These are phyloP conservation scores for Alternaria alternata DNA, from an alignment of 2,329 filamentous ascomycete genomes.

Conservation along the genomic window DNA sequence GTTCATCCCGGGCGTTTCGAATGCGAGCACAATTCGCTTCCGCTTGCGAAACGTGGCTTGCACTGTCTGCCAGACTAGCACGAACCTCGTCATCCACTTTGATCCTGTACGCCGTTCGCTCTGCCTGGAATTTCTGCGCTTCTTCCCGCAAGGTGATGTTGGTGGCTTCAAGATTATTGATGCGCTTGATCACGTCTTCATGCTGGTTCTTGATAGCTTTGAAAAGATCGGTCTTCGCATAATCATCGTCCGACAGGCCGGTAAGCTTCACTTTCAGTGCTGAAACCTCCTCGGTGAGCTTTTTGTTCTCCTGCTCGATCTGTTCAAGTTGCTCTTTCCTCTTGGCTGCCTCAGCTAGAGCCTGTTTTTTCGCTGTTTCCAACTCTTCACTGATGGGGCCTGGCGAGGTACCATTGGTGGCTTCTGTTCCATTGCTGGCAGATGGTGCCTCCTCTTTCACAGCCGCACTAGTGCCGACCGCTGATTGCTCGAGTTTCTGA, in stretches of 20 bases:
- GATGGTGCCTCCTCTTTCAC: constrained; percentile 53
- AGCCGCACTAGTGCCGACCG: constrained; percentile 49
- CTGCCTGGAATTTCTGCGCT: constrained; percentile 82
- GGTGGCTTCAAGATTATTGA: constrained; percentile 89
- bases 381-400: constrained; percentile 70
- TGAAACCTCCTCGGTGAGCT: constrained; percentile 79
- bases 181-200: constrained; percentile 88
- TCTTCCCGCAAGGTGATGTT: constrained; percentile 87
- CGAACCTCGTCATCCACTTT: constrained; percentile 85
- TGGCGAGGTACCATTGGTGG: constrained; percentile 66
- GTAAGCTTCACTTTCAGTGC: constrained; percentile 73
- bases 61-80: constrained; percentile 75
- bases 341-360: constrained; percentile 76
- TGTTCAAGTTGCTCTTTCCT: constrained; percentile 89
- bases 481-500: constrained; percentile 90
- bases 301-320: constrained; percentile 78
- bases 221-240: constrained; percentile 90
- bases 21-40: constrained; percentile 89
- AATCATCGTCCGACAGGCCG: constrained; percentile 88
- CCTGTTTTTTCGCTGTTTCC: constrained; percentile 79
- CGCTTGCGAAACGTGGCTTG: constrained; percentile 79
- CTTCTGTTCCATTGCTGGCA: constrained; percentile 59
- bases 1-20: constrained; percentile 82
- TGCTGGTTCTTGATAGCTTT: constrained; percentile 89
- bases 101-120: constrained; percentile 81